Percentiles rank a stretch among this genome's conserved stretches.
phyloP scores from a whole-genome alignment of 169 alveolate genomes.

The Theileria annulata region DNA sequence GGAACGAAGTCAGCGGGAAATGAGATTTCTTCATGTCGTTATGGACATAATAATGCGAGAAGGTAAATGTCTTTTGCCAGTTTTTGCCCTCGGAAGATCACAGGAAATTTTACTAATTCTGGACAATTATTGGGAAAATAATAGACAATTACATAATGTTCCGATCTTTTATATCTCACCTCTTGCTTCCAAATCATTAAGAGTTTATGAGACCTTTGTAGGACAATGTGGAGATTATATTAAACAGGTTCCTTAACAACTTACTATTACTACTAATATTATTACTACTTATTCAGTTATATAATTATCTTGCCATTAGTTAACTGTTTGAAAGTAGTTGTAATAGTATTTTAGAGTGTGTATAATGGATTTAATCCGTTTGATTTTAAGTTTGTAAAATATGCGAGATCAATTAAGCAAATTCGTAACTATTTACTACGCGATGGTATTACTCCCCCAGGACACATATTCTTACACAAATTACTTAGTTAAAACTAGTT shows the following conservation, averaged over 20 bases:
- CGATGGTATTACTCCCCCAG: constrained; percentile 38
- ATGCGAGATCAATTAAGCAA: constrained; percentile 78
- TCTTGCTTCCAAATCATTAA: constrained; percentile 90
- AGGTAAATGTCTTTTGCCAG: constrained; percentile 96
- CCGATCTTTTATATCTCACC: constrained; percentile 96
- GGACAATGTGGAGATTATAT: constrained; percentile 93
- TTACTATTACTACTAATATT: too few relatives aligned
- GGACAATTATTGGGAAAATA: constrained; percentile 95
- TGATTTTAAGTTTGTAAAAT: constrained; percentile 85
- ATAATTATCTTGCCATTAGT: not conserved
- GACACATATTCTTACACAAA: not conserved
- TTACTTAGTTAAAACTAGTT: not conserved
- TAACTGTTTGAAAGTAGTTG: not conserved
- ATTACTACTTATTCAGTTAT: not conserved
- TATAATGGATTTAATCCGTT: constrained; percentile 90
- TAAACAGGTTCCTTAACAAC: too few relatives aligned
- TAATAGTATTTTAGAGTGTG: constrained; percentile 49
- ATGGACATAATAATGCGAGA: constrained; percentile 78
- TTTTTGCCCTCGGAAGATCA: constrained; percentile 93
- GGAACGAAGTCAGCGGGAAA: constrained; percentile 92
- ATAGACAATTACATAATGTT: constrained; percentile 85
- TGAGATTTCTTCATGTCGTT: constrained; percentile 83
- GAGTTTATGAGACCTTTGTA: constrained; percentile 93
- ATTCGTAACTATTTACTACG: constrained; percentile 59
- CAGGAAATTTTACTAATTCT: constrained; percentile 92